Conservation (phyloP, 1,139 yeast genomes). For the Blastobotrys arbuscula region DNA sequence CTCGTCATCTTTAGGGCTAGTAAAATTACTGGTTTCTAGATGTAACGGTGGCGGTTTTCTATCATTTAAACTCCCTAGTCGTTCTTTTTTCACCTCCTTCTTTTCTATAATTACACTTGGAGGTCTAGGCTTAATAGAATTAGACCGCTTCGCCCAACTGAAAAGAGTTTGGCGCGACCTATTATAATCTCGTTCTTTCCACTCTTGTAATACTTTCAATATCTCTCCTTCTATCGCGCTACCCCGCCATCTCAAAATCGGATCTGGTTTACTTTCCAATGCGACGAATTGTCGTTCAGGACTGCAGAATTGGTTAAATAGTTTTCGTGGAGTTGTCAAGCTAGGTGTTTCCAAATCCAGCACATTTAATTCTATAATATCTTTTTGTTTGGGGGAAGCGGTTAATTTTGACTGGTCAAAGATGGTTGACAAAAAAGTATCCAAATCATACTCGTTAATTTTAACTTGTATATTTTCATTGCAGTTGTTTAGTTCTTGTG, state of each 20-base stretch:
- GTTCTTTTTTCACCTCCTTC: neutral
- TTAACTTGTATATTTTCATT: neutral
- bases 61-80: neutral
- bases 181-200: slow-evolving; percentile 19
- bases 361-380: neutral
- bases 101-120: neutral
- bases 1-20: neutral
- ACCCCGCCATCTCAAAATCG: slow-evolving; percentile 22
- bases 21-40: neutral
- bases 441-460: slow-evolving; percentile 3
- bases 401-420: neutral
- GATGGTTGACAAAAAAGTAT: neutral
- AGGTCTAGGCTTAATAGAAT: neutral
- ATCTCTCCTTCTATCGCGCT: slow-evolving; percentile 22
- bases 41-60: slow-evolving; percentile 1
- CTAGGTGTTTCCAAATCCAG: slow-evolving; percentile 3
- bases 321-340: slow-evolving; percentile 21
- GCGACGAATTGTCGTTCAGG: slow-evolving; percentile 29
- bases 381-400: neutral
- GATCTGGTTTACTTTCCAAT: slow-evolving; percentile 22
- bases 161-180: slow-evolving; percentile 12
- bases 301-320: slow-evolving; percentile 25
- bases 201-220: slow-evolving; percentile 16
- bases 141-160: slow-evolving; percentile 16
- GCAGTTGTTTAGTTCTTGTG: neutral